Conservation (phyloP, 352 stramenopile genomes). For the Lagenidium giganteum region DNA sequence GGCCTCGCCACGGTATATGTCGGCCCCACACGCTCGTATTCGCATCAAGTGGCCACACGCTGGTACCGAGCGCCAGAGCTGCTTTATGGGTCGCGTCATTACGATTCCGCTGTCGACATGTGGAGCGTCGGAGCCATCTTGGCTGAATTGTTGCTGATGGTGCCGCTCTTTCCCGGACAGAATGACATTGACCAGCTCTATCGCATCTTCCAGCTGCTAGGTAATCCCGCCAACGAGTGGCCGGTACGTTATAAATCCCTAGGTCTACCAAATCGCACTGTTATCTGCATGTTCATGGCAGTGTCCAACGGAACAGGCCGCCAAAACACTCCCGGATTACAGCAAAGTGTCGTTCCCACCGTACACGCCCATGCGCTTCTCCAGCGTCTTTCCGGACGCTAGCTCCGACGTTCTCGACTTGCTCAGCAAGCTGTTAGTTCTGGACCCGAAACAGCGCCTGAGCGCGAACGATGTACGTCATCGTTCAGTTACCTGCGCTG, state of each 20-base stretch:
- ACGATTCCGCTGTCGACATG: slow-evolving; percentile 64
- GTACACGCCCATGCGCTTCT: slow-evolving; percentile 37
- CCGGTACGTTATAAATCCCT: slow-evolving; percentile 17
- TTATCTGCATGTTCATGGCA: neutral
- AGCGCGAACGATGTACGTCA: slow-evolving; percentile 33
- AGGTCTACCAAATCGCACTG: neutral
- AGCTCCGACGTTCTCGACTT: slow-evolving; percentile 38
- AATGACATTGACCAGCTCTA: slow-evolving; percentile 83
- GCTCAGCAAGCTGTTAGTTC: slow-evolving; percentile 27
- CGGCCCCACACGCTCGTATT: slow-evolving; percentile 31
- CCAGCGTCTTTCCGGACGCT: slow-evolving; percentile 42
- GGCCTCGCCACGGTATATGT: slow-evolving; percentile 69
- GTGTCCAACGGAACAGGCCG: too few species aligned
- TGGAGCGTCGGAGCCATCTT: slow-evolving; percentile 67
- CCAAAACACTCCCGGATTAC: slow-evolving; percentile 67
- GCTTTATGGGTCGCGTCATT: slow-evolving; percentile 63
- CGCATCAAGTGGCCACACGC: slow-evolving; percentile 71
- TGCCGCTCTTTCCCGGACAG: slow-evolving; percentile 70
- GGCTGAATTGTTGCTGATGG: slow-evolving; percentile 52
- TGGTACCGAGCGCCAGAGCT: slow-evolving; percentile 83
- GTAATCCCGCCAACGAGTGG: slow-evolving; percentile 49
- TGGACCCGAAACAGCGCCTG: slow-evolving; percentile 30
- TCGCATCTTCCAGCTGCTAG: slow-evolving; percentile 62
- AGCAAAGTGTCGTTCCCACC: slow-evolving; percentile 62
- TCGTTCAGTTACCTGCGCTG: slow-evolving; percentile 9